phyloP scores from a whole-genome alignment of 1,284 basidiomycete genomes.

The Malassezia slooffiae region DNA sequence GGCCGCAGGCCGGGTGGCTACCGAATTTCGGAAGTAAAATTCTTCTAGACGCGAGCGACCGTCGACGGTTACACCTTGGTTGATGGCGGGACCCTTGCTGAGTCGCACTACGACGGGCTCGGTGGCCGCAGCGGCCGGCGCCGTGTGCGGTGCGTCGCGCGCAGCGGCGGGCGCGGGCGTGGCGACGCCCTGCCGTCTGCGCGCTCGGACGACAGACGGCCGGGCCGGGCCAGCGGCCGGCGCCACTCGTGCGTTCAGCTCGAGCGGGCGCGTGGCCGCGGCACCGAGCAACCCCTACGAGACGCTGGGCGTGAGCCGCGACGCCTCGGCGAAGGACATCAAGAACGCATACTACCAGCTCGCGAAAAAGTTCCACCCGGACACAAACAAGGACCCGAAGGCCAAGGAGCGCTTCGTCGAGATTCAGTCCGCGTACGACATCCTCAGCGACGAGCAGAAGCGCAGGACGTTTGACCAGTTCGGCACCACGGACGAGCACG shows the following conservation, averaged over 20 bases:
- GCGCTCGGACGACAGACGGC: no score
- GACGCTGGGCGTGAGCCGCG: constrained; percentile 73
- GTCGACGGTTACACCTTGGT: no score
- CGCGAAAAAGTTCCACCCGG: constrained; percentile 94
- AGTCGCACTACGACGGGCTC: no score
- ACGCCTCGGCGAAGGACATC: constrained; percentile 75
- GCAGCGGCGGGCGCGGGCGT: no score
- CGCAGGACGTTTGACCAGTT: constrained; percentile 85
- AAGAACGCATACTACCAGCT: constrained; percentile 98
- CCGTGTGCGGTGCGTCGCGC: no score
- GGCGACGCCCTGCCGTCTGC: no score
- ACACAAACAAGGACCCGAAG: constrained; percentile 83
- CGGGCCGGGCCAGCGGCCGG: no score
- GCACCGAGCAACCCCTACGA: constrained; percentile 76
- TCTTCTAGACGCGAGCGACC: no score
- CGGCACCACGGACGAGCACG: constrained; percentile 64
- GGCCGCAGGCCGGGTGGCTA: no score
- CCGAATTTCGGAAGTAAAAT: neutral
- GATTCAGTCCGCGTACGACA: constrained; percentile 94
- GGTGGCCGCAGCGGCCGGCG: no score
- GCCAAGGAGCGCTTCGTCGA: constrained; percentile 90
- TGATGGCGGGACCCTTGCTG: no score
- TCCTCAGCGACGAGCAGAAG: constrained; percentile 72
- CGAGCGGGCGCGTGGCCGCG: constrained; percentile 1
- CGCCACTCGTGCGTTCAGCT: constrained; percentile 6